These are phyloP conservation scores for Sinapis alba DNA, from an alignment of 441 rosid species.

Conservation along the genomic window DNA sequence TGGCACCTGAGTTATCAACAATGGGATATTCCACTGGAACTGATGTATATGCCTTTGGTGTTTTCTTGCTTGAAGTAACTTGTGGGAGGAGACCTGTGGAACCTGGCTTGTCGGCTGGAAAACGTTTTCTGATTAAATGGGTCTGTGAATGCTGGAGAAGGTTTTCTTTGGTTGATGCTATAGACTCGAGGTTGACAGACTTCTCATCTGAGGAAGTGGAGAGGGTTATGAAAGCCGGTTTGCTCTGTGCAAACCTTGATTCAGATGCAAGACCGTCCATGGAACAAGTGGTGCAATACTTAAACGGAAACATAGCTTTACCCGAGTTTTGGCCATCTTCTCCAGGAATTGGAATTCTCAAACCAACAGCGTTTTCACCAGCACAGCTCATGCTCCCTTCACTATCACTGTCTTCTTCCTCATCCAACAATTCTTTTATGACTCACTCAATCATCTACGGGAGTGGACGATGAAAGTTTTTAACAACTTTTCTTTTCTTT, in stretches of 20 bases:
- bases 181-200: constrained; percentile 52
- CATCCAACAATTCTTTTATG: constrained; percentile 28
- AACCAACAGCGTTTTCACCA: not conserved
- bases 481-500: not conserved
- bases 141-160: constrained; percentile 54
- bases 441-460: constrained; percentile 35
- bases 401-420: constrained; percentile 25
- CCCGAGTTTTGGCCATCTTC: constrained; percentile 40
- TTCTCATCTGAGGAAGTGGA: constrained; percentile 30
- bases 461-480: constrained; percentile 34
- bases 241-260: constrained; percentile 45
- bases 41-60: constrained; percentile 68
- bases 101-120: constrained; percentile 11
- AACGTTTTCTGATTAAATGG: constrained; percentile 49
- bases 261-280: constrained; percentile 53
- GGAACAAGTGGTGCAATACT: constrained; percentile 54
- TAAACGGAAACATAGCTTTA: constrained; percentile 43
- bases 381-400: not conserved
- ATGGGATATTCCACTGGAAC: constrained; percentile 51
- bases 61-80: constrained; percentile 67
- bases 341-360: not conserved
- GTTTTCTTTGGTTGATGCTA: constrained; percentile 44
- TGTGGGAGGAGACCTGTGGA: constrained; percentile 62
- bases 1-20: constrained; percentile 60
- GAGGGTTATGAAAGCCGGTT: constrained; percentile 38